A percentile compares a stretch with the other conserved stretches of the same genome.
Evolutionary conservation across 345 rosid genomes (phyloP).

Genomic region (Turritis glabra): DNA sequence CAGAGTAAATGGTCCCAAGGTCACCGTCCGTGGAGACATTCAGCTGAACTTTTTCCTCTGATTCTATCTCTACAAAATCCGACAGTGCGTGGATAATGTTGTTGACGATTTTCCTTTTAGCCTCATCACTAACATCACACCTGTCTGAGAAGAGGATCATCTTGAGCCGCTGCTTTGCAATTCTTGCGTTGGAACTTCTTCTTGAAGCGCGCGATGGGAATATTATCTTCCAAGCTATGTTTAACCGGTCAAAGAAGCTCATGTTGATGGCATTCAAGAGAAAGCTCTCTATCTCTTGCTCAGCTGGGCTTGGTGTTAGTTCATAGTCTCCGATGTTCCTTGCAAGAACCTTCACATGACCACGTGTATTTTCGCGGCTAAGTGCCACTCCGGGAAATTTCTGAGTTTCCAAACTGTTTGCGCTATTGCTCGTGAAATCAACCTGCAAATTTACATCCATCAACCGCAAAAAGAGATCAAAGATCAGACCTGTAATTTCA

Average conservation of each 20-base stretch:
- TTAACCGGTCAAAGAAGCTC: conserved; percentile 83
- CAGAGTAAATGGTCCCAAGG: conserved; percentile 90
- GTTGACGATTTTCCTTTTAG: conserved; percentile 78
- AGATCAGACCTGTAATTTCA: conserved; percentile 9
- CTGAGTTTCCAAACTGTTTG: conserved; percentile 30
- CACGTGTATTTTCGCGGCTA: conserved; percentile 29
- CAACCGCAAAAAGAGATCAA: neutral
- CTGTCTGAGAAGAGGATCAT: conserved; percentile 99
- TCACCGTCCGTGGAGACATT: conserved; percentile 81
- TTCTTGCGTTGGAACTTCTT: conserved; percentile 87
- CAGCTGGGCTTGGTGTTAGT: conserved; percentile 53
- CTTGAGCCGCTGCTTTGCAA: conserved; percentile 92
- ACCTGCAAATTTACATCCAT: conserved; percentile 43
- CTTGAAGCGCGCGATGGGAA: conserved; percentile 75
- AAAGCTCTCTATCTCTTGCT: conserved; percentile 70
- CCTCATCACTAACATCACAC: conserved; percentile 93
- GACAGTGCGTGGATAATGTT: conserved; percentile 77
- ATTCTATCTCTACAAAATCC: conserved; percentile 93
- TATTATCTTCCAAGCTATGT: conserved; percentile 88
- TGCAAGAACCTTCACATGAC: conserved; percentile 43
- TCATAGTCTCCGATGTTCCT: conserved; percentile 55
- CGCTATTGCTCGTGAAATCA: conserved; percentile 49
- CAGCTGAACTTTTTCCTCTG: conserved; percentile 93
- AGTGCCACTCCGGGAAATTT: conserved; percentile 43
- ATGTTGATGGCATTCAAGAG: conserved; percentile 69